Percentiles rank a stretch among this genome's conserved stretches.
Conservation (phyloP, 371 early-diverging fungal species). For the Haplosporangium sp. region DNA sequence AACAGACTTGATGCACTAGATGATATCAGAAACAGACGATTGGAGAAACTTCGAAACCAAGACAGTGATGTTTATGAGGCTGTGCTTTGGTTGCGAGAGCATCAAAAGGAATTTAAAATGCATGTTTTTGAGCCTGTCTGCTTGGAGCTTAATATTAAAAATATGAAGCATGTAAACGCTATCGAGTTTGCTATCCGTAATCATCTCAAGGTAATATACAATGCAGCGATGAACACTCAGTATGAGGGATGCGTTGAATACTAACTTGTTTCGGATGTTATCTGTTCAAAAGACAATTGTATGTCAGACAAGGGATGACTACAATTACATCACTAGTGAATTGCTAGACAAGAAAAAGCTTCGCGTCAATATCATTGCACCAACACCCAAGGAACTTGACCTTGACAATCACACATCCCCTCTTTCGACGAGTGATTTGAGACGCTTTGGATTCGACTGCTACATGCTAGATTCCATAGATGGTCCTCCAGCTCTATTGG, state of each 20-base stretch:
- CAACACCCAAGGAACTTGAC: slow-evolving; percentile 46
- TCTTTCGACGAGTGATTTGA: slow-evolving; percentile 57
- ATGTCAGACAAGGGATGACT: slow-evolving; percentile 82
- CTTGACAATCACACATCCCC: slow-evolving; percentile 60
- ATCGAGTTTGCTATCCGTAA: slow-evolving; percentile 69
- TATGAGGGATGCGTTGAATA: neutral
- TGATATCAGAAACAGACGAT: slow-evolving; percentile 64
- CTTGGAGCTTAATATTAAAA: slow-evolving; percentile 73
- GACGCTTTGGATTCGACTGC: slow-evolving; percentile 75
- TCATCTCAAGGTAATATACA: slow-evolving; percentile 59
- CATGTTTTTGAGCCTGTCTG: slow-evolving; percentile 82
- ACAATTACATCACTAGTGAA: slow-evolving; percentile 70
- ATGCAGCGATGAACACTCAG: too few relatives aligned
- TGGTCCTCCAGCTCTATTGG: slow-evolving; percentile 75
- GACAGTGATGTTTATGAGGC: slow-evolving; percentile 71
- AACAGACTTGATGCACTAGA: slow-evolving; percentile 65
- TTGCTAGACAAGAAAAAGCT: slow-evolving; percentile 68
- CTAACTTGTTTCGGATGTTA: neutral
- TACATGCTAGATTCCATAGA: slow-evolving; percentile 81
- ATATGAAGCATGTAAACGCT: slow-evolving; percentile 68
- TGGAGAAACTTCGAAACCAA: slow-evolving; percentile 56
- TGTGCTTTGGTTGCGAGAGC: slow-evolving; percentile 71
- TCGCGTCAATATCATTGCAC: slow-evolving; percentile 74
- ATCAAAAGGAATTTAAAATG: slow-evolving; percentile 71
- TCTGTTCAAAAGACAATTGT: slow-evolving; percentile 70